phyloP scores from a whole-genome alignment of 78 protist species.

The Anaeramoeba flamelloides region DNA sequence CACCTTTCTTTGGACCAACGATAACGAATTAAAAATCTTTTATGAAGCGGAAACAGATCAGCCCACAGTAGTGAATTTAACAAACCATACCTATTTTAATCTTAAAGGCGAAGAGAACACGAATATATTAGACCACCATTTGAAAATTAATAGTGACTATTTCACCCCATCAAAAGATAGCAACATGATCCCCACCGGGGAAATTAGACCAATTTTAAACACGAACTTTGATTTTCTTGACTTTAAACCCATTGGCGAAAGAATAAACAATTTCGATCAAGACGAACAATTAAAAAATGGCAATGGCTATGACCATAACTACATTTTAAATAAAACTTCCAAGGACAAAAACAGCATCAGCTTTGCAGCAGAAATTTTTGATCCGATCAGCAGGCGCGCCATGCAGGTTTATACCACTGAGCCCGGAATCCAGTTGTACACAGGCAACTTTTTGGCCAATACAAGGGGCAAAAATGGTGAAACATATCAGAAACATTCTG shows the following conservation, averaged over 20 bases:
- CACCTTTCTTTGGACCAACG: not conserved
- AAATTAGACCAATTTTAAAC: slow-evolving; percentile 5
- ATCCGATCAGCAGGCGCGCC: too few relatives aligned
- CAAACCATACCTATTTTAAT: slow-evolving; percentile 37
- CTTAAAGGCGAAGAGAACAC: slow-evolving; percentile 13
- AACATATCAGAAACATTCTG: slow-evolving; percentile 8
- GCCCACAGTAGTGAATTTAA: slow-evolving; percentile 27
- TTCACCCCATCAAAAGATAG: slow-evolving; percentile 14
- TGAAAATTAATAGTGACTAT: slow-evolving; percentile 3
- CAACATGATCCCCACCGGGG: slow-evolving; percentile 26
- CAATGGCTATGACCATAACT: slow-evolving; percentile 34
- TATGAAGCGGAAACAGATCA: not conserved
- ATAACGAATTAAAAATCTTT: not conserved
- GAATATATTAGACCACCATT: slow-evolving; percentile 16
- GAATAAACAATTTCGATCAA: too few relatives aligned
- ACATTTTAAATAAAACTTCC: not conserved
- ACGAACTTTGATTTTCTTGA: slow-evolving; percentile 23
- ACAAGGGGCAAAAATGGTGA: slow-evolving; percentile 11
- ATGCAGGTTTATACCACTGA: slow-evolving; percentile 19
- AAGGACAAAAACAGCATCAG: slow-evolving; percentile 4
- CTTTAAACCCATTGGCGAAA: slow-evolving; percentile 11
- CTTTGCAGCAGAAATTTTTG: too few relatives aligned
- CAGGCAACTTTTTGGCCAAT: slow-evolving; percentile 22
- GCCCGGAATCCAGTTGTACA: slow-evolving; percentile 34
- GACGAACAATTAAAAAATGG: not conserved